These are phyloP conservation scores for Coemansia sp. DNA, from an alignment of 192 early-diverging fungal genomes.

Conservation along the genomic window DNA sequence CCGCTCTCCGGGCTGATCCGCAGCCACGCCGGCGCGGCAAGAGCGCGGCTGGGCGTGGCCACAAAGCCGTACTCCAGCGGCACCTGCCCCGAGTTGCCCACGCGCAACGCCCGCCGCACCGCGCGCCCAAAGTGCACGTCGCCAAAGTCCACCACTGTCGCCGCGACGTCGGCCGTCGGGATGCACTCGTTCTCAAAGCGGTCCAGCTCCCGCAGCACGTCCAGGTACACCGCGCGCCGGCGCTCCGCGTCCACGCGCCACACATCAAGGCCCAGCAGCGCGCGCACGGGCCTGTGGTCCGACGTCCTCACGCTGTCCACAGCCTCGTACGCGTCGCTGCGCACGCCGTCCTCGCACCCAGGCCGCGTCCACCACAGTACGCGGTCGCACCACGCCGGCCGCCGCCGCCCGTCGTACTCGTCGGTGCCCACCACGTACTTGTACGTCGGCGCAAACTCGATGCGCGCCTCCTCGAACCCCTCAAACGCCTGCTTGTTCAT, in stretches of 20 bases:
- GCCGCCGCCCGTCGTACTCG: conserved; percentile 78
- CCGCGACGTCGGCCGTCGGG: conserved; percentile 60
- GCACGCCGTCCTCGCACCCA: conserved; percentile 35
- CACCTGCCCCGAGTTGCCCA: conserved; percentile 77
- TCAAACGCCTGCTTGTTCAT: conserved; percentile 67
- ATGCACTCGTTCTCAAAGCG: conserved; percentile 78
- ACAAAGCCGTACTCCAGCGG: conserved; percentile 73
- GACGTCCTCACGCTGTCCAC: conserved; percentile 17
- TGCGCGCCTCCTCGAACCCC: conserved; percentile 79
- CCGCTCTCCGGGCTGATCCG: conserved; percentile 63
- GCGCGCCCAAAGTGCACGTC: conserved; percentile 56
- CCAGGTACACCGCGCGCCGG: conserved; percentile 56
- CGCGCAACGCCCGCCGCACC: conserved; percentile 52
- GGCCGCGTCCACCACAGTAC: conserved; percentile 81
- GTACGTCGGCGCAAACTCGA: conserved; percentile 87
- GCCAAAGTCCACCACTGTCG: conserved; percentile 70
- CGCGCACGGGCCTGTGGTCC: conserved; percentile 92
- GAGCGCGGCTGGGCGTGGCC: conserved; percentile 60
- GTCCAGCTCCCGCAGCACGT: conserved; percentile 73
- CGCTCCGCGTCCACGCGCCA: conserved; percentile 59
- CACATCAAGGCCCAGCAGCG: conserved; percentile 64
- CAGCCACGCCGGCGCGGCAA: conserved; percentile 70
- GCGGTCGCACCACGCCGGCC: conserved; percentile 94
- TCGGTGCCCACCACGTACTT: conserved; percentile 86
- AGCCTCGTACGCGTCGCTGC: conserved; percentile 16